Percentiles rank a stretch among this genome's conserved stretches.
These are phyloP conservation scores for Shiraia sp. DNA, from an alignment of 2,329 filamentous ascomycete species.

Conservation along the genomic window DNA sequence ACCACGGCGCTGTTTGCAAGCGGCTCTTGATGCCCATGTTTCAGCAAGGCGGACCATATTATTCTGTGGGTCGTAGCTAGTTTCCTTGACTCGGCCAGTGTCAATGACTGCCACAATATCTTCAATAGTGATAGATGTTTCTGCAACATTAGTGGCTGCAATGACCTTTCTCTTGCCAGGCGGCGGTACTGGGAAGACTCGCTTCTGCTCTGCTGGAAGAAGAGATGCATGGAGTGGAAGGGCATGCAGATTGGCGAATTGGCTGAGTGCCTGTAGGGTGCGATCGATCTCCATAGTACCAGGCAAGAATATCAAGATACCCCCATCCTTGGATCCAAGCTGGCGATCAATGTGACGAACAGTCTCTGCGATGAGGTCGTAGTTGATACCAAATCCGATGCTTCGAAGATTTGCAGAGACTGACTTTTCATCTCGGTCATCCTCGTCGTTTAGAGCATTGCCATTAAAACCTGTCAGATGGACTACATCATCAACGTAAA, in stretches of 20 bases:
- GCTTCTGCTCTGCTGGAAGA: slow-evolving; percentile 82
- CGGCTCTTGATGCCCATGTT: slow-evolving; percentile 91
- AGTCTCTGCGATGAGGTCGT: slow-evolving; percentile 79
- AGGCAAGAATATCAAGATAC: slow-evolving; percentile 93
- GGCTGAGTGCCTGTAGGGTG: slow-evolving; percentile 69
- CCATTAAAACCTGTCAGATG: slow-evolving; percentile 72
- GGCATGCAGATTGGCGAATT: slow-evolving; percentile 70
- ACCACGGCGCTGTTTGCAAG: slow-evolving; percentile 91
- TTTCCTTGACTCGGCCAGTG: slow-evolving; percentile 94
- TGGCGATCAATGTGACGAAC: slow-evolving; percentile 81
- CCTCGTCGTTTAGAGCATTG: slow-evolving; percentile 54
- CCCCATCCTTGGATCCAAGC: slow-evolving; percentile 73
- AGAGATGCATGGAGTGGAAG: slow-evolving; percentile 91
- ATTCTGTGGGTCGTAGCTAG: slow-evolving; percentile 85
- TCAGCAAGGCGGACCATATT: slow-evolving; percentile 95
- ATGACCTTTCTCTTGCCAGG: slow-evolving; percentile 86
- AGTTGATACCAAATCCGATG: slow-evolving; percentile 81
- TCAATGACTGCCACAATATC: slow-evolving; percentile 97
- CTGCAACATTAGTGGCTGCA: slow-evolving; percentile 93
- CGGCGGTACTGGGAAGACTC: slow-evolving; percentile 79
- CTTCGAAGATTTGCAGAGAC: slow-evolving; percentile 48
- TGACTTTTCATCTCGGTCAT: slow-evolving; percentile 53
- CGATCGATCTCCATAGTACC: slow-evolving; percentile 90
- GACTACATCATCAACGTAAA: slow-evolving; percentile 86
- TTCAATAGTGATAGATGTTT: slow-evolving; percentile 98